Evolutionary conservation across 78 protist genomes (phyloP).

Genomic region (Dictyostelium discoideum): dicty_2.7 NC_007089.4:1299001-1299500

Average conservation of each 20-base stretch:
- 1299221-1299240: conserved; percentile 83
- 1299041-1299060: conserved; percentile 71
- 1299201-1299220: conserved; percentile 81
- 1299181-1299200: conserved; percentile 90
- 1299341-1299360: conserved; percentile 68
- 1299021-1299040: conserved; percentile 62
- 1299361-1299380: conserved; percentile 85
- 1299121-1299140: conserved; percentile 95
- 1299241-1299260: conserved; percentile 91
- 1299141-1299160: conserved; percentile 62
- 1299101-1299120: conserved; percentile 85
- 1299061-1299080: conserved; percentile 78
- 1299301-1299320: conserved; percentile 35
- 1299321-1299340: conserved; percentile 51
- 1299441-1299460: conserved; percentile 67
- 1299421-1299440: conserved; percentile 75
- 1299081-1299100: conserved; percentile 48
- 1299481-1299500: conserved; percentile 66
- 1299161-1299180: conserved; percentile 31
- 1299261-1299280: conserved; percentile 74
- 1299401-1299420: conserved; percentile 71
- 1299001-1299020: conserved; percentile 60
- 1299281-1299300: conserved; percentile 50
- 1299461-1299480: conserved; percentile 47
- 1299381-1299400: conserved; percentile 84